These are phyloP conservation scores for Irpex sp. DNA, from an alignment of 1,284 basidiomycete species.

Conservation along the genomic window DNA sequence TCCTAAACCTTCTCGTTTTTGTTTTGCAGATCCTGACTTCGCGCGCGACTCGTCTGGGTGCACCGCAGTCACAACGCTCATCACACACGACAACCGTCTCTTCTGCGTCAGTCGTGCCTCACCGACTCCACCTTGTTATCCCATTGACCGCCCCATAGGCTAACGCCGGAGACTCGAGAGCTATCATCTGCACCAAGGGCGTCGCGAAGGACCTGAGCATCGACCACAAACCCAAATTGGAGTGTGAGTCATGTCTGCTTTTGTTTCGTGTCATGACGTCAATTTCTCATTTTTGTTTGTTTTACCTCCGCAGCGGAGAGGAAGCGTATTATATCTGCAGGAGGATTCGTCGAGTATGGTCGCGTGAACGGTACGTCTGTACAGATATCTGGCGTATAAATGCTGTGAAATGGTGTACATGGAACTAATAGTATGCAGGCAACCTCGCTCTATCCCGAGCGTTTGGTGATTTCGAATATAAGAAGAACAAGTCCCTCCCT, in stretches of 20 bases:
- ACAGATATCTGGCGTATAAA: not conserved
- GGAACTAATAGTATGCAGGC: constrained; percentile 44
- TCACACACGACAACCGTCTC: constrained; percentile 78
- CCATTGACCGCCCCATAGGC: constrained; percentile 54
- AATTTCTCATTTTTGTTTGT: not conserved
- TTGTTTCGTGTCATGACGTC: constrained; percentile 1
- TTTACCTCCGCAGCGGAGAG: constrained; percentile 62
- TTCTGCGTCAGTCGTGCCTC: constrained; percentile 59
- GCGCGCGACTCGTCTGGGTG: constrained; percentile 95
- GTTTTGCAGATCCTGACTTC: constrained; percentile 72
- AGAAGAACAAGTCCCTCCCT: constrained; percentile 82
- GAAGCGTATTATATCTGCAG: constrained; percentile 86
- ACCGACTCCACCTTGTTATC: not conserved
- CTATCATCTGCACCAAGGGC: constrained; percentile 86
- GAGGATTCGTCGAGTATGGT: constrained; percentile 96
- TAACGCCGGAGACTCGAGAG: constrained; percentile 96
- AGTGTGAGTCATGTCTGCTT: constrained; percentile 47
- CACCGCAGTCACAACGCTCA: constrained; percentile 88
- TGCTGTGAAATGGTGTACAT: not conserved
- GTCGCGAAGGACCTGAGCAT: constrained; percentile 86
- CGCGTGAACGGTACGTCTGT: constrained; percentile 85
- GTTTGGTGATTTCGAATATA: constrained; percentile 98
- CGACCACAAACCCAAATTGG: constrained; percentile 95
- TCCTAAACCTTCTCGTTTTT: constrained; percentile 8
- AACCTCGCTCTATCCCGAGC: constrained; percentile 96